Conservation (phyloP, 345 rosid genomes). For the Adansonia digitata region DNA sequence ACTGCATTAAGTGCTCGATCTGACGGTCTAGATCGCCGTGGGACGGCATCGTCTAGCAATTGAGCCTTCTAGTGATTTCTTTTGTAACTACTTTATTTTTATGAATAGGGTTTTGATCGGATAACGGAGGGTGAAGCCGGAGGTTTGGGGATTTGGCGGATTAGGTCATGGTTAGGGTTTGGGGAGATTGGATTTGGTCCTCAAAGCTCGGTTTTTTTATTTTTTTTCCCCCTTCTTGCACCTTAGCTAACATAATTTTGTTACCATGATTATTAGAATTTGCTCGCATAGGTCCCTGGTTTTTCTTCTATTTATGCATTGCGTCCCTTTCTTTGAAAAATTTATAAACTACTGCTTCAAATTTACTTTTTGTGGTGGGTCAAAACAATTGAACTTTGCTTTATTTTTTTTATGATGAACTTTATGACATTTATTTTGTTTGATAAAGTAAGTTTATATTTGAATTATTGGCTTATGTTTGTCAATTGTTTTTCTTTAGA, state of each 20-base stretch:
- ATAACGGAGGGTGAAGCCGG: background rate
- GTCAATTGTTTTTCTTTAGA: too few species aligned
- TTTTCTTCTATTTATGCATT: background rate
- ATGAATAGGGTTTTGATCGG: background rate
- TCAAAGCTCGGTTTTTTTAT: constrained; percentile 13
- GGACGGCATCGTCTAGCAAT: constrained; percentile 21
- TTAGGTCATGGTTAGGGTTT: constrained; percentile 27
- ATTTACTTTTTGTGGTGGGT: too few species aligned
- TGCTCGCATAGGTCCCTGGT: background rate
- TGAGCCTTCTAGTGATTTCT: constrained; percentile 1
- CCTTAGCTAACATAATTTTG: constrained; percentile 15
- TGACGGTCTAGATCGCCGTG: constrained; percentile 55
- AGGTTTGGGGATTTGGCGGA: background rate
- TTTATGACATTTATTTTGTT: too few species aligned
- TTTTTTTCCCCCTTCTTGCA: too few species aligned
- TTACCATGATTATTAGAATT: background rate
- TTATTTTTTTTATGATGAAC: too few species aligned
- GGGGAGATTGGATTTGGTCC: constrained; percentile 16
- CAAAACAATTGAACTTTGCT: too few species aligned
- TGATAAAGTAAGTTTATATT: too few species aligned
- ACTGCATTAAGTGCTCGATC: constrained; percentile 57
- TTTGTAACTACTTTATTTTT: background rate
- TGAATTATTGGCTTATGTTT: too few species aligned
- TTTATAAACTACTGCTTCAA: too few species aligned
- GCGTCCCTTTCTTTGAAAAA: background rate